Percentiles rank a stretch among this genome's conserved stretches.
Conservation (phyloP, 768 basidiomycete species). For the Suillus occidentalis region DNA sequence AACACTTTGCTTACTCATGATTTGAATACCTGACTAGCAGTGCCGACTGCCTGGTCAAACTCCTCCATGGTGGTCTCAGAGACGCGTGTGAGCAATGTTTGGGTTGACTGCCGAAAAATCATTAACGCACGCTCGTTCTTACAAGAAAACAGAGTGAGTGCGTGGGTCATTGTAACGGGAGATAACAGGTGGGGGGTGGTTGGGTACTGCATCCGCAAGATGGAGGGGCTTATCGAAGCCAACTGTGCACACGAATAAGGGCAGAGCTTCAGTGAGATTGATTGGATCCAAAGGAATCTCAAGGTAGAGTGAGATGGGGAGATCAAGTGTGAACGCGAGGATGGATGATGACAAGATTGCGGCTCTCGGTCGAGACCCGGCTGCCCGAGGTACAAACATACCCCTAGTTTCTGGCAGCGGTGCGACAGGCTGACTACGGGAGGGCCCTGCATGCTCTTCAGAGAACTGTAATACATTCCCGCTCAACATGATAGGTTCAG, state of each 20-base stretch:
- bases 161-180: conserved; percentile 23
- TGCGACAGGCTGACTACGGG: conserved; percentile 28
- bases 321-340: conserved; percentile 81
- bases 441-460: conserved; percentile 46
- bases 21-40: conserved; percentile 84
- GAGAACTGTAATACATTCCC: conserved; percentile 58
- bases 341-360: conserved; percentile 80
- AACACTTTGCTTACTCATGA: conserved; percentile 83
- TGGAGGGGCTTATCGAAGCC: conserved; percentile 97
- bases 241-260: conserved; percentile 96
- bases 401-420: conserved; percentile 43
- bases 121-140: not conserved
- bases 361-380: conserved; percentile 66
- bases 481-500: conserved; percentile 72
- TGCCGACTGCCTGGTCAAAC: conserved; percentile 79
- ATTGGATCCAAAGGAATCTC: conserved; percentile 91
- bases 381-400: conserved; percentile 67
- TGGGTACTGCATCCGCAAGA: conserved; percentile 87
- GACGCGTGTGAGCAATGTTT: conserved; percentile 84
- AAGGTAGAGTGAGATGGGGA: conserved; percentile 77
- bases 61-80: conserved; percentile 85
- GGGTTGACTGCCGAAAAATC: conserved; percentile 64
- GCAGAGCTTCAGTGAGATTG: conserved; percentile 90
- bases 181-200: conserved; percentile 62
- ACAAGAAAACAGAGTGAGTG: too few relatives aligned